Evolutionary conservation across 2,329 filamentous ascomycete genomes (phyloP).

Genomic region (Trichoderma sp.): DNA sequence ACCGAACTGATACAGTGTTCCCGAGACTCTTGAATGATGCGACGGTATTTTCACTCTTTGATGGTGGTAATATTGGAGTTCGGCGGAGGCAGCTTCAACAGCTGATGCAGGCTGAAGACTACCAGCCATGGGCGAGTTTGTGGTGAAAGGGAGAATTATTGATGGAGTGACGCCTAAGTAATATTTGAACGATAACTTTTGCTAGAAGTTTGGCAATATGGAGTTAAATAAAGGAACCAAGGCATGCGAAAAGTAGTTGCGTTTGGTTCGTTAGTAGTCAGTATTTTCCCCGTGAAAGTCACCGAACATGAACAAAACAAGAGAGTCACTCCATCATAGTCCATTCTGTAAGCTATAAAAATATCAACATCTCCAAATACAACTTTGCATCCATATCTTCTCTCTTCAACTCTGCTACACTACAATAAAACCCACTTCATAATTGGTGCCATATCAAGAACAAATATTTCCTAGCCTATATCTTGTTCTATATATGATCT

Average conservation of each 20-base stretch:
- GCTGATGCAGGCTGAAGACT: background rate
- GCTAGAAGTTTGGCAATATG: background rate
- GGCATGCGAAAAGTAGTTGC: background rate
- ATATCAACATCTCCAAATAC: background rate
- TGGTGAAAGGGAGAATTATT: background rate
- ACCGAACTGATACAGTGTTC: background rate
- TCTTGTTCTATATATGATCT: background rate
- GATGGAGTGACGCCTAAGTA: background rate
- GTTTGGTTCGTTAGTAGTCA: background rate
- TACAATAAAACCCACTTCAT: background rate
- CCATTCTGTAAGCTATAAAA: background rate
- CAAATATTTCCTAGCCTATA: background rate
- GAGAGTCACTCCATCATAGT: background rate
- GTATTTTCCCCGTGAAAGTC: background rate
- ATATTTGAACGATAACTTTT: background rate
- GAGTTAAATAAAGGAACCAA: background rate
- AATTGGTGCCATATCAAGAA: background rate
- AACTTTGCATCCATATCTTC: background rate
- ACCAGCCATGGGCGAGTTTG: background rate
- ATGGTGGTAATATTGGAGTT: constrained; percentile 4
- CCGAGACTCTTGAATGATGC: constrained; percentile 1
- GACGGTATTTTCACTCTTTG: background rate
- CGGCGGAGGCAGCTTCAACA: background rate
- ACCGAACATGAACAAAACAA: background rate
- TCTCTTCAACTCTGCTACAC: background rate